Percentiles rank a stretch among this genome's conserved stretches.
phyloP scores from a whole-genome alignment of 805 yeast species.

The Lipomyces orientalis region DNA sequence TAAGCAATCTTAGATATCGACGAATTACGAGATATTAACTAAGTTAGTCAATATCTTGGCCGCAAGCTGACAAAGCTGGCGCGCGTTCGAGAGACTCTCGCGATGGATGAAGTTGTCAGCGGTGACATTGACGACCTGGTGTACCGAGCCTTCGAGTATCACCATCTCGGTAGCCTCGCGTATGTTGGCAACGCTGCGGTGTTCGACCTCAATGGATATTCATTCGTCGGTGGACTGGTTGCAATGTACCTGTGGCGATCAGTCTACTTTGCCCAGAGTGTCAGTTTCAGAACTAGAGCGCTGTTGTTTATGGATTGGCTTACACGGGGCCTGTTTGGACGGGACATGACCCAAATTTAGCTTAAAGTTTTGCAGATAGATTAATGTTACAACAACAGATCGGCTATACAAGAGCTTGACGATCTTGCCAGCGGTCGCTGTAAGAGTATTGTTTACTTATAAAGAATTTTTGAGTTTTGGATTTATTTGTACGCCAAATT shows the following conservation, averaged over 20 bases:
- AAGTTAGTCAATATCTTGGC: conserved; percentile 56
- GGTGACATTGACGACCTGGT: conserved; percentile 63
- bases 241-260: conserved; percentile 80
- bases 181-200: conserved; percentile 75
- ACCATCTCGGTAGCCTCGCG: conserved; percentile 70
- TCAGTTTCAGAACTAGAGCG: conserved; percentile 66
- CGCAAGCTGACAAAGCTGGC: conserved; percentile 62
- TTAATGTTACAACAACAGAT: neutral
- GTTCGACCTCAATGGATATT: conserved; percentile 64
- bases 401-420: neutral
- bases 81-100: conserved; percentile 51
- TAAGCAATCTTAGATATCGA: neutral
- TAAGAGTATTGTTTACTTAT: neutral
- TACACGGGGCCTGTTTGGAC: conserved; percentile 47
- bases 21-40: neutral
- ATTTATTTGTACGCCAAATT: neutral
- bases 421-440: neutral
- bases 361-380: neutral
- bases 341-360: conserved; percentile 37
- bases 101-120: conserved; percentile 54
- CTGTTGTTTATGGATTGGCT: conserved; percentile 71
- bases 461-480: neutral
- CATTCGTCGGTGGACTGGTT: conserved; percentile 66
- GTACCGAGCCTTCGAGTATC: conserved; percentile 64
- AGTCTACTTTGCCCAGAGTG: conserved; percentile 71